Base-by-base conservation (phyloP, 2,329 filamentous ascomycete genomes). In the Parascedosporium putredinis region DNA sequence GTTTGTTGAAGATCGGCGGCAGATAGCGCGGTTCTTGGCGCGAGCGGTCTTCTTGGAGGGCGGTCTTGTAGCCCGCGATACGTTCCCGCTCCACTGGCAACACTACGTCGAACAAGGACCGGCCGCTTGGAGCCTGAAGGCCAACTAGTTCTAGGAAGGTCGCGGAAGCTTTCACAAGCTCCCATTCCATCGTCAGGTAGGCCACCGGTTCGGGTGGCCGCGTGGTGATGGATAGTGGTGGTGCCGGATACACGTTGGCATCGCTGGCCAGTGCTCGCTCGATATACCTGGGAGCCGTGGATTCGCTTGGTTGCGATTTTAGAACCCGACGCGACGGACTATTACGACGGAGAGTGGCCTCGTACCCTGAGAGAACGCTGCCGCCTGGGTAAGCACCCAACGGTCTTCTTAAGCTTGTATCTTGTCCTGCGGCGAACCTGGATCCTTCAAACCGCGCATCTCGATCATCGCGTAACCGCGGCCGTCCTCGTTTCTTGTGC, bases 401-500 rank as follows among this genome's bases (percentile, higher is more conserved):
- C 9, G 76, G 74, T 54, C 76, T 69, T 56, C 75, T 73, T 54
- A 65, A 61, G 25, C 64, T 63, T 49, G 66, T 62, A 57, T 78
- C 75, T 51, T 68, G 62, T 9, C 27, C 44, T 16, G 34, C 7
- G 4, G 69, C 64, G 52, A 70, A 72, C 51, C 73, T 69, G 2
- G 70, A 61, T 14, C 68, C 62, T 52, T 82, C 79, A 57, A 76
- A 81, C 54, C 78, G 72, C 45, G 73, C 60, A 55, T 83, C 79
- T 57, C 77, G 71, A 52, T 87, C 84, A 60, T 91, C 86, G 58
- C 86, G 79, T 56, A 93, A 70, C 55, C 87, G 76, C 52, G 87
- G 87, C 45, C 87, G 76, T 38, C 87, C 87, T 57, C 87, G 73
- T 64, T 91, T 93, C 66, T 91, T 93, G 66, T 93, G 87, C 60